phyloP scores from a whole-genome alignment of 176 grass and related monocot species.

The Carex littledalei region DNA sequence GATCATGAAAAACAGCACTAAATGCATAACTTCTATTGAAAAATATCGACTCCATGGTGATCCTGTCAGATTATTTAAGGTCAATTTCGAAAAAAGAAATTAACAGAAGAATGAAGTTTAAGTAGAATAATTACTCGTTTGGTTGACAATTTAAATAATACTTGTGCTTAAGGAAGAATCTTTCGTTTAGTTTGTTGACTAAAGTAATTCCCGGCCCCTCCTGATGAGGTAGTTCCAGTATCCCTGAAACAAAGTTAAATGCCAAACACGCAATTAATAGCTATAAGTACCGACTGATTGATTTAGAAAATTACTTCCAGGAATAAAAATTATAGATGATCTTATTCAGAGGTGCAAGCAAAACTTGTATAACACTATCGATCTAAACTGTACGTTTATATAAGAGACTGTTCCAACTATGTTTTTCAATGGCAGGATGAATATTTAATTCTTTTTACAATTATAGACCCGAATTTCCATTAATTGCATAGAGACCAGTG shows the following conservation, averaged over 20 bases:
- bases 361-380: not conserved
- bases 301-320: not conserved
- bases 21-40: conserved; percentile 53
- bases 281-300: not conserved
- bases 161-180: conserved; percentile 57
- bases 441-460: not conserved
- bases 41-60: conserved; percentile 44
- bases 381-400: not conserved
- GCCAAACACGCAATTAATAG: not conserved
- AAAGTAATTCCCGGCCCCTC: conserved; percentile 59
- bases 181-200: conserved; percentile 37
- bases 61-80: conserved; percentile 13
- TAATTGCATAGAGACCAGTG: not conserved
- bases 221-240: conserved; percentile 41
- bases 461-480: not conserved
- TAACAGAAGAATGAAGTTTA: conserved; percentile 3
- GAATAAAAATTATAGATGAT: not conserved
- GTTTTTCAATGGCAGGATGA: not conserved
- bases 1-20: conserved; percentile 51
- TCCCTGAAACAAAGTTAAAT: conserved; percentile 33
- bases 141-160: not conserved
- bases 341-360: not conserved
- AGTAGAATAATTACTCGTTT: not conserved
- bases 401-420: not conserved
- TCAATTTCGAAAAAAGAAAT: not conserved